Percentiles rank a stretch among this genome's conserved stretches.
These are phyloP conservation scores for Lepidium africanum DNA, from an alignment of 345 rosid genomes.

Conservation along the genomic window DNA sequence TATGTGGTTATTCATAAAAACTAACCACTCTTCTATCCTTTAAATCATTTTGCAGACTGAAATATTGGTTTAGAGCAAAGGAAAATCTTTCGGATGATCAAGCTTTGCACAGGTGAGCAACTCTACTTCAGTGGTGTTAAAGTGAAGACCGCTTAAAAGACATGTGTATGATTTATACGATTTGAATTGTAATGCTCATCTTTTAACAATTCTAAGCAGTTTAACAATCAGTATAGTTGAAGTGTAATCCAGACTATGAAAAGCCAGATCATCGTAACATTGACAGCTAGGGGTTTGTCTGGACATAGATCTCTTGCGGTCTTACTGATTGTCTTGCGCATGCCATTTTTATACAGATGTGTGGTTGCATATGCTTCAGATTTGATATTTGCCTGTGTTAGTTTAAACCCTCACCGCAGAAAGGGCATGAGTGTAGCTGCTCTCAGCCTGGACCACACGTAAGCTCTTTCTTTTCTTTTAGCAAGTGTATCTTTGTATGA, in stretches of 20 bases:
- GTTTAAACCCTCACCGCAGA: slow-evolving; percentile 70
- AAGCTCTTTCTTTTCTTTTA: slow-evolving; percentile 26
- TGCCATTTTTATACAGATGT: slow-evolving; percentile 44
- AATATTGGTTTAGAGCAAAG: slow-evolving; percentile 82
- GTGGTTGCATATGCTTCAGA: slow-evolving; percentile 92
- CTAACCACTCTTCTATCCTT: background rate
- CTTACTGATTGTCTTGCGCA: background rate
- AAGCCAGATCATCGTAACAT: background rate
- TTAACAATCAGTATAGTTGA: background rate
- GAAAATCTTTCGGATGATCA: slow-evolving; percentile 87
- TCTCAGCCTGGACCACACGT: slow-evolving; percentile 92
- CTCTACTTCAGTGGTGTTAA: background rate
- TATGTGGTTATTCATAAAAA: background rate
- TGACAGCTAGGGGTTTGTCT: background rate
- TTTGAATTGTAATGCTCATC: background rate
- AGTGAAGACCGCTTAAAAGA: background rate
- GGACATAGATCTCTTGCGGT: background rate
- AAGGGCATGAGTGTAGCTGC: slow-evolving; percentile 49
- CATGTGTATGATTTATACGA: background rate
- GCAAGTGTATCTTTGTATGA: background rate
- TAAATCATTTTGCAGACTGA: slow-evolving; percentile 42
- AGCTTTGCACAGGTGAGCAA: slow-evolving; percentile 77
- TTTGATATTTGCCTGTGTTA: slow-evolving; percentile 54
- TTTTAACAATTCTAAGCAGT: background rate
- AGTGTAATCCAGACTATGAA: background rate